Conservation (phyloP, 1,284 basidiomycete genomes). For the Sphagnurus paluster region DNA sequence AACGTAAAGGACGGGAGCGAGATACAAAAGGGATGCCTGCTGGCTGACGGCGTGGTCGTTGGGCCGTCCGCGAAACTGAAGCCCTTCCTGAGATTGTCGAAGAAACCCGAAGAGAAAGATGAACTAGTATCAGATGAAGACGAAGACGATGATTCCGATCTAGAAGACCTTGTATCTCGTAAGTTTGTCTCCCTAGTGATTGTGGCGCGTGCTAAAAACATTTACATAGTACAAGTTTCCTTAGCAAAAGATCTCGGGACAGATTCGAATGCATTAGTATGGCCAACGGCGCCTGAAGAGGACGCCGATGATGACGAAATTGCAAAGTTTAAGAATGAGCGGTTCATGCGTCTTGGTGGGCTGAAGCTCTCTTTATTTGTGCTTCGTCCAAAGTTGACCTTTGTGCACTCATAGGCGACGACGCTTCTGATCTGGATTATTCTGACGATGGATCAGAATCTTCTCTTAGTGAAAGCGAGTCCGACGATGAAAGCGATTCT, state of each 20-base stretch:
- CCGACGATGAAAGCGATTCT: slow-evolving; percentile 35
- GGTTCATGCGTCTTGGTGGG: slow-evolving; percentile 71
- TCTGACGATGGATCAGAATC: slow-evolving; percentile 57
- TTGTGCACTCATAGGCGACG: slow-evolving; percentile 53
- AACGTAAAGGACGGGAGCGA: slow-evolving; percentile 65
- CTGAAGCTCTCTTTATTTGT: background rate
- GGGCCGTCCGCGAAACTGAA: slow-evolving; percentile 71
- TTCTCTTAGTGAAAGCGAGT: slow-evolving; percentile 25
- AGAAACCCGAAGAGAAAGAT: slow-evolving; percentile 39
- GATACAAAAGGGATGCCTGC: slow-evolving; percentile 70
- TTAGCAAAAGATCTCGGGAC: slow-evolving; percentile 50
- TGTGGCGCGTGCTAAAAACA: slow-evolving; percentile 1
- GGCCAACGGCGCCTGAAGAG: slow-evolving; percentile 59
- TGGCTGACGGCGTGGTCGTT: slow-evolving; percentile 80
- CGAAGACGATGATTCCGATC: slow-evolving; percentile 55
- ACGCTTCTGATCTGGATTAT: slow-evolving; percentile 55
- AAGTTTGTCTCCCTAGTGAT: slow-evolving; percentile 21
- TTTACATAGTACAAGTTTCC: slow-evolving; percentile 42
- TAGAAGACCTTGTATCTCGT: slow-evolving; percentile 67
- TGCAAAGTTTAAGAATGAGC: slow-evolving; percentile 61
- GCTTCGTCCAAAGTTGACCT: slow-evolving; percentile 2
- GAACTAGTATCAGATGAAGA: slow-evolving; percentile 26
- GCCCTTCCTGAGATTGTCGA: slow-evolving; percentile 74
- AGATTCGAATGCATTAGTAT: slow-evolving; percentile 69
- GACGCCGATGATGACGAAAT: slow-evolving; percentile 61